phyloP scores from a whole-genome alignment of 495 filamentous ascomycete genomes.

The Podospora tetraspora region DNA sequence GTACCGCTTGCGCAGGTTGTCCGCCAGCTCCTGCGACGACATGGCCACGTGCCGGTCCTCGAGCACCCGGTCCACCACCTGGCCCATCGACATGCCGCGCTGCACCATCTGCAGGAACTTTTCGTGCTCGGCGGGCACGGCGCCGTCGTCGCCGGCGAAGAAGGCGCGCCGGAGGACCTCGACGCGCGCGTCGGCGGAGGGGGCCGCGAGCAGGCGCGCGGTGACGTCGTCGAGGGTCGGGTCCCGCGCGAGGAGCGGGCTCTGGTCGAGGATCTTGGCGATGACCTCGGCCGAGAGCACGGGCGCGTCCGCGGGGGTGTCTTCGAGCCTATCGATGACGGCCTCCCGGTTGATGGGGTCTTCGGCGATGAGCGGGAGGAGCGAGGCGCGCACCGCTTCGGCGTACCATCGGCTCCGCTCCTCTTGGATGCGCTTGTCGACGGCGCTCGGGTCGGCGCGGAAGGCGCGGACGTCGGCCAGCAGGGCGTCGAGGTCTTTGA shows the following conservation, averaged over 20 bases:
- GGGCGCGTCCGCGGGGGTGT: constrained; percentile 14
- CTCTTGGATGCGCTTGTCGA: constrained; percentile 39
- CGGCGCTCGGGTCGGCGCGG: constrained; percentile 30
- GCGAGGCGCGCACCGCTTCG: constrained; percentile 29
- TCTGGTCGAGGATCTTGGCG: constrained; percentile 19
- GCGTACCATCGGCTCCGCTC: constrained; percentile 43
- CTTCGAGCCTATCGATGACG: constrained; percentile 26
- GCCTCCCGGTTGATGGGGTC: constrained; percentile 15
- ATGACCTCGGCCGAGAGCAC: constrained; percentile 18
- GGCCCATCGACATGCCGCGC: constrained; percentile 29
- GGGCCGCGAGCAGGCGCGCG: constrained; percentile 24
- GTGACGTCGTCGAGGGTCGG: constrained; percentile 12
- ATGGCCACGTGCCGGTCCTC: constrained; percentile 33
- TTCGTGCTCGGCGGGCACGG: constrained; percentile 21
- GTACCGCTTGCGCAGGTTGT: constrained; percentile 32
- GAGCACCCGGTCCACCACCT: constrained; percentile 34
- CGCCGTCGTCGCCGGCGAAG: constrained; percentile 24
- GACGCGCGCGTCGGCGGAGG: constrained; percentile 6
- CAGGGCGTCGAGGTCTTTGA: constrained; percentile 36
- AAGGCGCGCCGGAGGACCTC: constrained; percentile 35
- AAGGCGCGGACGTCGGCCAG: constrained; percentile 35
- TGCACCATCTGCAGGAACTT: constrained; percentile 41
- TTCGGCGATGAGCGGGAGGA: constrained; percentile 32
- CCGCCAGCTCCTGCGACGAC: constrained; percentile 32
- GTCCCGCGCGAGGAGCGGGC: not conserved